Conservation (phyloP, 2,329 filamentous ascomycete genomes). For the Coniella vitis region DNA sequence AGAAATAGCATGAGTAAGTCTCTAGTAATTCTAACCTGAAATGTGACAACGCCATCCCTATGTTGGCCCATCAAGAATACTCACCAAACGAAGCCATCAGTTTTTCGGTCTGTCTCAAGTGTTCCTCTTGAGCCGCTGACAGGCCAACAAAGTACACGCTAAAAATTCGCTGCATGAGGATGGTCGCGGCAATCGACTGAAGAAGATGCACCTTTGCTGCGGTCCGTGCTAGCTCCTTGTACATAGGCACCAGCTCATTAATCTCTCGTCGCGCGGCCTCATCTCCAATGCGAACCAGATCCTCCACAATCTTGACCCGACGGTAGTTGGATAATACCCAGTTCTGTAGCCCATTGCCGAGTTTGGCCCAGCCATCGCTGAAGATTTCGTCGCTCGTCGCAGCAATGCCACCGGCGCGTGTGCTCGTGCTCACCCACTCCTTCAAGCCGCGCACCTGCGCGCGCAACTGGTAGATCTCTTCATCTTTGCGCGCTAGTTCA, state of each 20-base stretch:
- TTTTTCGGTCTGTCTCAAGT: slow-evolving; percentile 43
- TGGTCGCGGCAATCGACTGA: slow-evolving; percentile 53
- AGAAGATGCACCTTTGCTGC: slow-evolving; percentile 55
- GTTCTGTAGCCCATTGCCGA: slow-evolving; percentile 65
- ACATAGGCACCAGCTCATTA: slow-evolving; percentile 48
- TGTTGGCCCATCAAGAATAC: slow-evolving; percentile 5
- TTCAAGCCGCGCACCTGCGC: slow-evolving; percentile 61
- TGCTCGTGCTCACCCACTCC: slow-evolving; percentile 63
- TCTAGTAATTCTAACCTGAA: background rate
- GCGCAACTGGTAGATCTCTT: slow-evolving; percentile 47
- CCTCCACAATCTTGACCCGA: slow-evolving; percentile 48
- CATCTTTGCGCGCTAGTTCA: slow-evolving; percentile 44
- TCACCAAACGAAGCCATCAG: slow-evolving; percentile 37
- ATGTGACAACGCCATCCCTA: background rate
- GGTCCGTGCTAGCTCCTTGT: slow-evolving; percentile 40
- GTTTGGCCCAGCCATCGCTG: slow-evolving; percentile 50
- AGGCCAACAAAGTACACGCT: slow-evolving; percentile 58
- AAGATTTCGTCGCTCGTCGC: slow-evolving; percentile 62
- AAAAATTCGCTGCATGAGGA: slow-evolving; percentile 57
- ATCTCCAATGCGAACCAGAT: slow-evolving; percentile 27
- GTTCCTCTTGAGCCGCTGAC: slow-evolving; percentile 43
- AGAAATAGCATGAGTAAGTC: slow-evolving; percentile 17
- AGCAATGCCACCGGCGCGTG: slow-evolving; percentile 52
- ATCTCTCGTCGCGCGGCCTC: background rate
- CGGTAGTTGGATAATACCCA: slow-evolving; percentile 68